A percentile compares a stretch with the other conserved stretches of the same genome.
Evolutionary conservation across 2,329 filamentous ascomycete species (phyloP).

Genomic region (Drechslera avenae): DNA sequence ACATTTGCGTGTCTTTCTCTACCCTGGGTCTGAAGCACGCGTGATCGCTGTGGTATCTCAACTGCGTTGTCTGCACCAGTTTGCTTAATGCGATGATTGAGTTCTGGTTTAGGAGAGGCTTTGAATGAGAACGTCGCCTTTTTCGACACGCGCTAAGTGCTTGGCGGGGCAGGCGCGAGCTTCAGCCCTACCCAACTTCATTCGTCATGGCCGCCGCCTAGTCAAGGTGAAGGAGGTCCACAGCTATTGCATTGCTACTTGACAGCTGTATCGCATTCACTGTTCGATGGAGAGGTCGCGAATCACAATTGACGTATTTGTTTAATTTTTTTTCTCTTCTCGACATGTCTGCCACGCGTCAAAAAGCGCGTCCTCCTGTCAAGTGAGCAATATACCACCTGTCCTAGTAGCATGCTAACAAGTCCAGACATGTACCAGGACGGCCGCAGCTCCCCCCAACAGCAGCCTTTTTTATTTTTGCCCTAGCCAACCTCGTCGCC

Average conservation of each 20-base stretch:
- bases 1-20: conserved; percentile 37
- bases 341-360: conserved; percentile 5
- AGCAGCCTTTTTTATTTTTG: conserved; percentile 79
- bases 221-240: too few relatives aligned
- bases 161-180: conserved; percentile 24
- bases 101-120: conserved; percentile 20
- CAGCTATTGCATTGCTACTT: too few relatives aligned
- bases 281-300: not conserved
- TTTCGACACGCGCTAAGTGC: conserved; percentile 33
- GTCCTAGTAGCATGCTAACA: not conserved
- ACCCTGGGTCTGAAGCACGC: conserved; percentile 31
- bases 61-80: conserved; percentile 37
- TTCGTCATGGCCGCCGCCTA: too few relatives aligned
- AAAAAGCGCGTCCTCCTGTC: conserved; percentile 1
- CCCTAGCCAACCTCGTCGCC: conserved; percentile 73
- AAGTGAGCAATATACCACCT: not conserved
- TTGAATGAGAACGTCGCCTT: conserved; percentile 31
- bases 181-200: conserved; percentile 27
- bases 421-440: not conserved
- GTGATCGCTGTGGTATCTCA: conserved; percentile 31
- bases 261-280: too few relatives aligned
- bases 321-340: too few relatives aligned
- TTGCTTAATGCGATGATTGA: conserved; percentile 33
- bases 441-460: conserved; percentile 66
- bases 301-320: too few relatives aligned